Evolutionary conservation across 805 yeast genomes (phyloP), one percentile per base, ranked within the genome.

Genomic region (Blastobotrys parvus): DNA sequence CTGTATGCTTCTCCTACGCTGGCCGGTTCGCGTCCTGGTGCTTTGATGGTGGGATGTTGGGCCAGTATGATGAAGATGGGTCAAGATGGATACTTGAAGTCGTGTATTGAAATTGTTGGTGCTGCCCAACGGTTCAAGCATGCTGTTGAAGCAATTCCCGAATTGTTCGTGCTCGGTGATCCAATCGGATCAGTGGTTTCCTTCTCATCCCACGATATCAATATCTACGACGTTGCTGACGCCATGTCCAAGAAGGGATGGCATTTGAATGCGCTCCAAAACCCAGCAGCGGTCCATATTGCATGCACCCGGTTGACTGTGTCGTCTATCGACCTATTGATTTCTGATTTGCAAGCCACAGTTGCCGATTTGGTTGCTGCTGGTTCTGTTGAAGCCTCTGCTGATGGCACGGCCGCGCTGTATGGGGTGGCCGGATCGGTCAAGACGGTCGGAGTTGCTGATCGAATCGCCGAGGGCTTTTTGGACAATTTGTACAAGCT

Each of bases 21-120:
- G 39, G 97, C 97, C 0, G 98, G 98, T 1, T 85, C 95, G 8
- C 75, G 97, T 50, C 97, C 97, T 0, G 98, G 98, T 38, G 97
- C 97, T 0, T 68, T 90, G 29, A 83, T 88, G 72, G 97, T 83
- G n/a, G 97, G 97, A 0, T 89, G 97, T 61, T 92, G 97, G 97
- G 94, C 96, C 0, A 88, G 97, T 0, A 65, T 90, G 72, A 65
- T 90, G 36, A 71, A 73, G 49, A 70, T 89, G 44, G 98, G 98
- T 32, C 78, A 76, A 44, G 75, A 76, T n/a, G 97, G 97, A 0
- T 90, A 90, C 61, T 69, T 62, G 4, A 59, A 78, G 47, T 72
- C 80, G 1, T 80, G 95, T 49, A 63, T 60, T 43, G 78, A 75
- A 10, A 89, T 90, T 39, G 77, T 88, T 4, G 52, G 62, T 5